Evolutionary conservation across 2,329 filamentous ascomycete species (phyloP), one percentile per base, ranked within the genome.

Genomic region (Gremmenia infestans): DNA sequence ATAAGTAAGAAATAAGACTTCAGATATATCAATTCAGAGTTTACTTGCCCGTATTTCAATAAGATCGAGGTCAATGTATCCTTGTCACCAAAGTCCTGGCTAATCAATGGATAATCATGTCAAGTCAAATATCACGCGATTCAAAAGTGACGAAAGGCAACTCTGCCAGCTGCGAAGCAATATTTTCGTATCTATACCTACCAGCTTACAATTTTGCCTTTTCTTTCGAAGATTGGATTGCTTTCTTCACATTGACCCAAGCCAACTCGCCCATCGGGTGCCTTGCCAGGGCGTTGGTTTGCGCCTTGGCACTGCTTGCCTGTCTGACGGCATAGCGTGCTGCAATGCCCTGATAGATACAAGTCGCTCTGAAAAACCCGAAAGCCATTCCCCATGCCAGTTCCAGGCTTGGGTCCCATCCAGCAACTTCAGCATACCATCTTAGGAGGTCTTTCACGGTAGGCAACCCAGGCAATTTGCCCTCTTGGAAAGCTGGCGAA

Each of bases 271-370:
- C 91, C 76, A 93, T 82, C 22, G 88, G 85, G 47, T 76, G 79
- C 73, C 89, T 85, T 70, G 83, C 81, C 54, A 75, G 76, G 0
- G 80, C 91, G 72, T 96, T 89, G 43, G 85, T 79, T 64, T 78
- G 81, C 6, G 94, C 94, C 70, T 88, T 82, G 56, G 83, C 88
- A 71, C 91, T 96, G 73, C 91, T 96, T 39, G 94, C 94, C 78
- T 97, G 93, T 49, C 93, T 78, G 48, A 81, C 75, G 25, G 94
- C 94, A 71, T 88, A 88, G 61, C 94, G 78, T 50, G 94, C 94
- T 49, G 92, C 92, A 70, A 99, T 97, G 3, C 94, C 94, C 76
- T 99, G 94, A 64, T 78, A 81, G 60, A 88, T 84, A 50, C 79
- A 83, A 32, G 83, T 77, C 52, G 78, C 73, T 64, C 82, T 78